Conservation (phyloP, 2,329 filamentous ascomycete species). For the Chrysoporthe deuterocubensis region DNA sequence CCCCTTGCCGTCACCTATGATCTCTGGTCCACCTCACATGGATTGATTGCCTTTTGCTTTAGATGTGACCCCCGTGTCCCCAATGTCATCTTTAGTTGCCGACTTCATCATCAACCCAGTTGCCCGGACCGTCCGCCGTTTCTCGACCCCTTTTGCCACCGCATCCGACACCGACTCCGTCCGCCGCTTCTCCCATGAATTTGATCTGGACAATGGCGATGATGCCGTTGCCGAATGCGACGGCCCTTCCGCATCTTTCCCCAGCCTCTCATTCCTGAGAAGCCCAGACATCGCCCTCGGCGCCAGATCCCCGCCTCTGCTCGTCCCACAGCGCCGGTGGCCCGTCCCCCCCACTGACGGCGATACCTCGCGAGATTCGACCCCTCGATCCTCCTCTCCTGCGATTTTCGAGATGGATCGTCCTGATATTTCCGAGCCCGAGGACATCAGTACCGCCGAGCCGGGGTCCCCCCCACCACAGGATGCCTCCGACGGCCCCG, state of each 20-base stretch:
- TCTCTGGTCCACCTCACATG: not conserved
- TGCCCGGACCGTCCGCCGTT: conserved; percentile 63
- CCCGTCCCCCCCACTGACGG: conserved; percentile 11
- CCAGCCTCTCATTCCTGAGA: conserved; percentile 29
- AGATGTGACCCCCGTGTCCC: conserved; percentile 18
- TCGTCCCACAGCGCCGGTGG: conserved; percentile 25
- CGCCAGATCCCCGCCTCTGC: conserved; percentile 27
- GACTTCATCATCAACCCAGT: conserved; percentile 70
- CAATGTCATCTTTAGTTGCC: conserved; percentile 66
- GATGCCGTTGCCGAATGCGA: conserved; percentile 34
- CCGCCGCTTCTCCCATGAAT: conserved; percentile 34
- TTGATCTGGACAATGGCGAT: conserved; percentile 30
- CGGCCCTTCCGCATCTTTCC: conserved; percentile 19
- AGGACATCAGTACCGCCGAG: conserved; percentile 27
- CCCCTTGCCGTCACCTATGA: not conserved
- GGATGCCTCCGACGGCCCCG: conserved; percentile 36
- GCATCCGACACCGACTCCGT: conserved; percentile 40
- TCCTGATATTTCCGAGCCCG: conserved; percentile 21
- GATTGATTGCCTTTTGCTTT: not conserved
- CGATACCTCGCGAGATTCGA: conserved; percentile 16
- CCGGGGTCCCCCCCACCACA: conserved; percentile 26
- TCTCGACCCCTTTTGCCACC: conserved; percentile 50
- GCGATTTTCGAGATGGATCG: conserved; percentile 23
- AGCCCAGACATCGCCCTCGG: conserved; percentile 27
- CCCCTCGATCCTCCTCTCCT: conserved; percentile 18